These are phyloP conservation scores for Rhizopus delemar DNA, from an alignment of 371 early-diverging fungal genomes.

Conservation along the genomic window DNA sequence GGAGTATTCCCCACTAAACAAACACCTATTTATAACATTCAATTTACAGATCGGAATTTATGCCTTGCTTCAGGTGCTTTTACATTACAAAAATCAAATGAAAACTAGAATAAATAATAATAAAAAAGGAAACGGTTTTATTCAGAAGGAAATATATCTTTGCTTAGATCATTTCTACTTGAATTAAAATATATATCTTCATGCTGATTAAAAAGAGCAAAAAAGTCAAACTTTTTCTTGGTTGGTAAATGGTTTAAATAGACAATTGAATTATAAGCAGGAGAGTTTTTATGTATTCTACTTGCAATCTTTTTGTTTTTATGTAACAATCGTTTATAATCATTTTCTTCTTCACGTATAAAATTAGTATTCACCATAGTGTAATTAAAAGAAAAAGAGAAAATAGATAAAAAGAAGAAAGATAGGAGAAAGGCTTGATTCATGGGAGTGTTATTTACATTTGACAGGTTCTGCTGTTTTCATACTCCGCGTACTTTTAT, in stretches of 20 bases:
- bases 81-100: constrained; percentile 26
- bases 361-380: background rate
- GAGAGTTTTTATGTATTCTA: constrained; percentile 17
- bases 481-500: background rate
- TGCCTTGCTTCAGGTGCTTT: constrained; percentile 71
- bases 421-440: no score
- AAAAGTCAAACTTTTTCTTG: background rate
- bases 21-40: constrained; percentile 88
- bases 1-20: constrained; percentile 88
- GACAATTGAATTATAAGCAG: constrained; percentile 22
- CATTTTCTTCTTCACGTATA: constrained; percentile 24
- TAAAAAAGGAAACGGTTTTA: background rate
- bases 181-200: constrained; percentile 43
- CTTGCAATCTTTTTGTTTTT: constrained; percentile 20
- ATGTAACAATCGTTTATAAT: constrained; percentile 31
- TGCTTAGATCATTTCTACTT: constrained; percentile 39
- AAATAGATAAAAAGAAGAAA: no score
- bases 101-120: constrained; percentile 9
- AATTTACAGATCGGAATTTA: constrained; percentile 93
- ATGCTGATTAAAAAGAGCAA: constrained; percentile 22
- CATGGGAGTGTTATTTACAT: background rate
- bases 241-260: constrained; percentile 10
- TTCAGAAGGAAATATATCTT: constrained; percentile 43
- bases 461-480: no score
- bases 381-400: background rate